phyloP scores from a whole-genome alignment of 2,329 filamentous ascomycete genomes.

The Fusarium mundagurra region DNA sequence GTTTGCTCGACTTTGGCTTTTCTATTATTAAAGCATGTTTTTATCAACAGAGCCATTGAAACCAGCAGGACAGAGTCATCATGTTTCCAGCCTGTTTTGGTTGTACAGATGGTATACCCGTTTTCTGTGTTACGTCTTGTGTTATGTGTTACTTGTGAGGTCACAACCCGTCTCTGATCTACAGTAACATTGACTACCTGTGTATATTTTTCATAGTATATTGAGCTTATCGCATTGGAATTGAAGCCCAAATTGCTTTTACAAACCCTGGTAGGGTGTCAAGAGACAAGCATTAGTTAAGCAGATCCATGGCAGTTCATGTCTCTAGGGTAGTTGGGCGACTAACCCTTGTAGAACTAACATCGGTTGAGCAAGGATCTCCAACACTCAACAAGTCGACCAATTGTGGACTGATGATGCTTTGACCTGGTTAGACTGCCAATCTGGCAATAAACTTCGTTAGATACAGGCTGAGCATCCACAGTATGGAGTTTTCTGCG shows the following conservation, averaged over 20 bases:
- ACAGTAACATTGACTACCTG: background rate
- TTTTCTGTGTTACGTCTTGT: background rate
- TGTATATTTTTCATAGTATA: background rate
- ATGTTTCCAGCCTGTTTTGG: background rate
- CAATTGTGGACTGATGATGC: conserved; percentile 11
- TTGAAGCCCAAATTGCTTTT: background rate
- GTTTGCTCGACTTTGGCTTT: background rate
- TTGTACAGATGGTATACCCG: background rate
- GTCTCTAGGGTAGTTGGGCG: background rate
- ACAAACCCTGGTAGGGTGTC: background rate
- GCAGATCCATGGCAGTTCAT: background rate
- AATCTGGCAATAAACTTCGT: conserved; percentile 7
- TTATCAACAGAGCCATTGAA: background rate
- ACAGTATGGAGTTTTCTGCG: conserved; percentile 6
- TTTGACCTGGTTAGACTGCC: background rate
- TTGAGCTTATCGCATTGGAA: background rate
- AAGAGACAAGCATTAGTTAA: background rate
- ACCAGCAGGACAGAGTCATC: too few species aligned
- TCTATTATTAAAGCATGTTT: background rate
- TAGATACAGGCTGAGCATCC: background rate
- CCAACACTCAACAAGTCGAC: background rate
- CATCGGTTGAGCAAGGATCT: background rate
- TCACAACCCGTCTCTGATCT: background rate
- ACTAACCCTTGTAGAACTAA: too few species aligned
- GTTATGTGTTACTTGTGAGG: background rate